Evolutionary conservation across 2,329 filamentous ascomycete genomes (phyloP).

Genomic region (Pseudopithomyces maydicus): DNA sequence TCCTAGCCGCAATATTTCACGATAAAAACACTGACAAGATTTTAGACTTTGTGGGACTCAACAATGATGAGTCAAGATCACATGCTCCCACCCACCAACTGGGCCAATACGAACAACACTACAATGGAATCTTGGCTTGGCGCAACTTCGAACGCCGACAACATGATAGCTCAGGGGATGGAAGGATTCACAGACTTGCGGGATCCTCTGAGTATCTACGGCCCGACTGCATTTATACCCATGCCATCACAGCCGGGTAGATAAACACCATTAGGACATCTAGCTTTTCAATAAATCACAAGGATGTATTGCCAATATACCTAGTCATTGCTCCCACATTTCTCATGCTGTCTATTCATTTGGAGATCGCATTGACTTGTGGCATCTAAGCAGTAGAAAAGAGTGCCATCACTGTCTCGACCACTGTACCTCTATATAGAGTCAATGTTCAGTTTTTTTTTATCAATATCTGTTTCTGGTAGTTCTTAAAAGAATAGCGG

Average conservation of each 20-base stretch:
- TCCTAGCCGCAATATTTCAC: too few species aligned
- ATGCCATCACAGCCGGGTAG: not conserved
- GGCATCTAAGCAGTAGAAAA: too few species aligned
- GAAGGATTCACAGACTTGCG: constrained; percentile 6
- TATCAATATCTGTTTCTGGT: too few species aligned
- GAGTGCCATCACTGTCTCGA: too few species aligned
- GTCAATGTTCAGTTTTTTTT: too few species aligned
- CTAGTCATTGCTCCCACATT: too few species aligned
- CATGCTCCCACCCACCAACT: constrained; percentile 18
- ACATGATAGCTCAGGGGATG: constrained; percentile 11
- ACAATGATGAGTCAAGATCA: constrained; percentile 19
- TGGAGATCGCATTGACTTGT: too few species aligned
- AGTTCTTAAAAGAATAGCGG: too few species aligned
- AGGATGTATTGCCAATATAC: too few species aligned
- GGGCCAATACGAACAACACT: constrained; percentile 12
- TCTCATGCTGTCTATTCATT: too few species aligned
- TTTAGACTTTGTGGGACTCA: constrained; percentile 19
- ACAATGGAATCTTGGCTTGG: constrained; percentile 18
- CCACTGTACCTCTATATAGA: too few species aligned
- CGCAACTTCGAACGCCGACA: constrained; percentile 9
- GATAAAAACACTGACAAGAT: not conserved
- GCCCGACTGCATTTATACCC: constrained; percentile 2
- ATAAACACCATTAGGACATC: not conserved
- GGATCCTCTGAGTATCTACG: constrained; percentile 7
- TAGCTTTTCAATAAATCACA: not conserved